Percentiles rank a stretch among this genome's conserved stretches.
Conservation (phyloP, 441 rosid species). For the Aquilaria agallochum region DNA sequence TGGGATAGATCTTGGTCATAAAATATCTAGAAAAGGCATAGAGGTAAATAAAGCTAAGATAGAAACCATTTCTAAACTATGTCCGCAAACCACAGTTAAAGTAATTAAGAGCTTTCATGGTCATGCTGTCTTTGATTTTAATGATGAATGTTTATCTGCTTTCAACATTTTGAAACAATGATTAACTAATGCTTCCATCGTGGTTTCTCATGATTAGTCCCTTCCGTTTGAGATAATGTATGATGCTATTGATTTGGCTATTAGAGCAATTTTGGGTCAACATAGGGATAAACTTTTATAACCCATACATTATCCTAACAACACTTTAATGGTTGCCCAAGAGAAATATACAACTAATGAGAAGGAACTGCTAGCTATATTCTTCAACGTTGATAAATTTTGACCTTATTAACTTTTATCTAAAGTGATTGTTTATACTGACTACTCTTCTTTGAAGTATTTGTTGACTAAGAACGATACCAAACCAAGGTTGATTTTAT, state of each 20-base stretch:
- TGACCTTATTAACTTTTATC: not conserved
- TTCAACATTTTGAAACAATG: no score
- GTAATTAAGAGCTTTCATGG: not conserved
- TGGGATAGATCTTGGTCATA: no score
- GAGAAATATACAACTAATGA: not conserved
- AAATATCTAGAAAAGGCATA: no score
- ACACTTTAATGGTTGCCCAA: not conserved
- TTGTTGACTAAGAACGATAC: not conserved
- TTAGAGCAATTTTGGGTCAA: not conserved
- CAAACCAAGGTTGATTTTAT: not conserved
- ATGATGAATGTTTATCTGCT: not conserved
- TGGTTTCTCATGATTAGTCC: not conserved
- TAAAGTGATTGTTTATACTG: not conserved
- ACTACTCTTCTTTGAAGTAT: not conserved
- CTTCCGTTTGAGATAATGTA: constrained; percentile 1
- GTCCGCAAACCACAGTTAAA: not conserved
- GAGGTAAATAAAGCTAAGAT: no score
- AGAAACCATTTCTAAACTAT: not conserved
- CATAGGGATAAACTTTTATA: not conserved
- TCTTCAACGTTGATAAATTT: not conserved
- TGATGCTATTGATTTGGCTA: constrained; percentile 1
- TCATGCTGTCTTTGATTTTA: not conserved
- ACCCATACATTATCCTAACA: not conserved
- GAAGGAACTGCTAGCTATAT: not conserved
- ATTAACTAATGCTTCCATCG: no score